Evolutionary conservation across 768 basidiomycete species (phyloP).

Genomic region (Hortiboletus campestris): DNA sequence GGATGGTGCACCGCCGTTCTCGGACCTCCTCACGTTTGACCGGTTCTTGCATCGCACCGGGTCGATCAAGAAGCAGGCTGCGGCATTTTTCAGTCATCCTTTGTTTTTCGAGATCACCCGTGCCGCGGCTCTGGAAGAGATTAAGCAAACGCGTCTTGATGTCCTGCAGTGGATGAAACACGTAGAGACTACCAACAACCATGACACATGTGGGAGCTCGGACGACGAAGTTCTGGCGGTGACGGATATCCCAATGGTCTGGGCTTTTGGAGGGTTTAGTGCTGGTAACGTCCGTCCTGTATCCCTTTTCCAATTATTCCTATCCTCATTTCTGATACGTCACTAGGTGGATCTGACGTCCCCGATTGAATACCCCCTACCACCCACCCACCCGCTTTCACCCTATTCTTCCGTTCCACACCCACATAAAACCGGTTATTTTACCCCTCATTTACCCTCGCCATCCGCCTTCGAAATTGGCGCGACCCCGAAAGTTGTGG

Average conservation of each 20-base stretch:
- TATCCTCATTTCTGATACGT: not conserved
- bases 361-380: conserved; percentile 38
- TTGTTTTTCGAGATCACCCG: conserved; percentile 43
- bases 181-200: not conserved
- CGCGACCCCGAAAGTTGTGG: conserved; percentile 7
- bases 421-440: conserved; percentile 10
- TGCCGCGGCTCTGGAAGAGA: conserved; percentile 5
- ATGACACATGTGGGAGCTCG: not conserved
- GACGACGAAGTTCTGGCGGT: conserved; percentile 3
- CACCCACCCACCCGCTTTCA: conserved; percentile 22
- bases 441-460: not conserved
- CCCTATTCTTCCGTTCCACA: conserved; percentile 19
- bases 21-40: conserved; percentile 40
- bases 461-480: not conserved
- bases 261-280: conserved; percentile 19
- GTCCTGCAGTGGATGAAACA: conserved; percentile 28
- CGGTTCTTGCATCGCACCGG: conserved; percentile 48
- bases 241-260: conserved; percentile 3
- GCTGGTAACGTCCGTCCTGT: conserved; percentile 29
- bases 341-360: conserved; percentile 34
- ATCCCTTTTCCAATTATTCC: not conserved
- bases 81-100: conserved; percentile 39
- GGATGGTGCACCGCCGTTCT: conserved; percentile 37
- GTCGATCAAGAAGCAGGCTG: conserved; percentile 37
- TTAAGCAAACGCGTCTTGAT: not conserved